phyloP scores from a whole-genome alignment of 2,329 filamentous ascomycete species.

The Pezicula rhizophila region DNA sequence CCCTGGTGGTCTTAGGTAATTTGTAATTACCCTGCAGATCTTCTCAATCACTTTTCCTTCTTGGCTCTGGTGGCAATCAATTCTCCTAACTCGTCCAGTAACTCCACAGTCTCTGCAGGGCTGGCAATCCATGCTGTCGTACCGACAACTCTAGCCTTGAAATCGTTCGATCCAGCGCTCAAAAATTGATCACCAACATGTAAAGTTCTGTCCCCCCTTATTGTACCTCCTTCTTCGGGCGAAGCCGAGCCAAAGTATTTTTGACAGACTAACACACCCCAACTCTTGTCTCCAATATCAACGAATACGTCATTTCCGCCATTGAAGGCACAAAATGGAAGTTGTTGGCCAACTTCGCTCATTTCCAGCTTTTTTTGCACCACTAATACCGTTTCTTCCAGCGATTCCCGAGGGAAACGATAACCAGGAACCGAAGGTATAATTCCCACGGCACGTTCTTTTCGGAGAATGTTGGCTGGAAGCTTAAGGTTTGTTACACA shows the following conservation, averaged over 20 bases:
- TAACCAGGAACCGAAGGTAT: constrained; percentile 56
- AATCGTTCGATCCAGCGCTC: constrained; percentile 92
- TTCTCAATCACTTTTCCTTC: neutral
- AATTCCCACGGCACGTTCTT: constrained; percentile 80
- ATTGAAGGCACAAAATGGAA: constrained; percentile 98
- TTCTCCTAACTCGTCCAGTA: constrained; percentile 75
- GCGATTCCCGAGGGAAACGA: constrained; percentile 75
- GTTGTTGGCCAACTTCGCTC: constrained; percentile 55
- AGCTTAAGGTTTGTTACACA: constrained; percentile 76
- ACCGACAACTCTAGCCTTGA: constrained; percentile 85
- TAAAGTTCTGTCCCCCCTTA: constrained; percentile 72
- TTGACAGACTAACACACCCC: constrained; percentile 91
- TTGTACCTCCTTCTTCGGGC: constrained; percentile 24
- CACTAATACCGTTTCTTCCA: constrained; percentile 93
- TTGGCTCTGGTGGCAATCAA: constrained; percentile 28
- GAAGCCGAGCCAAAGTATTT: constrained; percentile 68
- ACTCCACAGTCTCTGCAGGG: constrained; percentile 80
- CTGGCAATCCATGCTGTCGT: constrained; percentile 97
- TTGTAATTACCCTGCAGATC: neutral
- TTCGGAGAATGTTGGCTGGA: constrained; percentile 74
- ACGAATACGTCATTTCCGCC: constrained; percentile 97
- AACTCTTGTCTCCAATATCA: constrained; percentile 96
- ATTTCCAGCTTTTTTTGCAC: constrained; percentile 90
- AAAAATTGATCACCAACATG: constrained; percentile 97
- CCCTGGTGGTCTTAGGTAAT: neutral